These are phyloP conservation scores for Spergularia bocconei DNA, from an alignment of 148 eudicot genomes.

Conservation along the genomic window DNA sequence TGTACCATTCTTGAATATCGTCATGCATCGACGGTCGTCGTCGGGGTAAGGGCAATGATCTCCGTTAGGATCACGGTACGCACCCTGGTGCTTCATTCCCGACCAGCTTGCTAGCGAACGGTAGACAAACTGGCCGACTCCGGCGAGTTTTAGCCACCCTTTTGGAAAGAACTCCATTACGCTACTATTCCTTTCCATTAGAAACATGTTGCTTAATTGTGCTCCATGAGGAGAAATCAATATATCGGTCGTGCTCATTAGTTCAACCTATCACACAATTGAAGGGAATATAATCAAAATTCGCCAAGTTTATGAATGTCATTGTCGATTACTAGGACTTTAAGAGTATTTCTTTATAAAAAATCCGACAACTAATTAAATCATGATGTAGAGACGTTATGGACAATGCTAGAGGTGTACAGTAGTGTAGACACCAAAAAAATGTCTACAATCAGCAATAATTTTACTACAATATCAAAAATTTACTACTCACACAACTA, in stretches of 20 bases:
- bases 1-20: constrained; percentile 48
- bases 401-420: no score
- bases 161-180: constrained; percentile 81
- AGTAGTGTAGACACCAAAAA: no score
- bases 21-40: constrained; percentile 63
- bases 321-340: no score
- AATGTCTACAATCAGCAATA: no score
- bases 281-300: neutral
- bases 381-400: neutral
- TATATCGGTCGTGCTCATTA: constrained; percentile 73
- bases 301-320: no score
- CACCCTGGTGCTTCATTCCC: constrained; percentile 67
- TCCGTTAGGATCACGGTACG: constrained; percentile 58
- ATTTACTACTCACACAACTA: no score
- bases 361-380: no score
- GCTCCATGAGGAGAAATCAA: constrained; percentile 78
- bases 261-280: constrained; percentile 46
- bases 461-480: no score
- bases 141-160: constrained; percentile 82
- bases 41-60: constrained; percentile 46
- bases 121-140: constrained; percentile 65
- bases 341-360: no score
- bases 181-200: constrained; percentile 80
- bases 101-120: constrained; percentile 74
- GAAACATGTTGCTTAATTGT: constrained; percentile 70